Percentiles rank a stretch among this genome's conserved stretches.
phyloP scores from a whole-genome alignment of 108 stramenopile genomes.

The Skeletonema tropicum region DNA sequence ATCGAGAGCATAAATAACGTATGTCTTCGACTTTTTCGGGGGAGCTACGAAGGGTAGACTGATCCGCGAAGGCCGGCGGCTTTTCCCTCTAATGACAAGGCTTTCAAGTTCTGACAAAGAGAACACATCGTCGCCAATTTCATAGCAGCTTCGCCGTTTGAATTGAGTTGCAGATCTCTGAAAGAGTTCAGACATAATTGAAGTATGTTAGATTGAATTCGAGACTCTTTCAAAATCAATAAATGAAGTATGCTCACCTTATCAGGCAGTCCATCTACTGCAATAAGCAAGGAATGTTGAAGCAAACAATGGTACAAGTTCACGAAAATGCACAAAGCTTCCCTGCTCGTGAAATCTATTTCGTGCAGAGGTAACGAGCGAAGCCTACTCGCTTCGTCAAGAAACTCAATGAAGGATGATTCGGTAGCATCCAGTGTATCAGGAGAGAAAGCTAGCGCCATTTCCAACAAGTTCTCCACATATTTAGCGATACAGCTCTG shows the following conservation, averaged over 20 bases:
- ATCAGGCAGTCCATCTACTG: slow-evolving; percentile 78
- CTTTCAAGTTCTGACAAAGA: slow-evolving; percentile 93
- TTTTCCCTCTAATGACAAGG: slow-evolving; percentile 85
- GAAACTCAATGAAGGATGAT: slow-evolving; percentile 77
- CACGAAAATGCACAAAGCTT: slow-evolving; percentile 85
- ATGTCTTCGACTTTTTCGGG: slow-evolving; percentile 75
- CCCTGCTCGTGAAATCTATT: slow-evolving; percentile 67
- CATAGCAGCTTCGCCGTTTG: slow-evolving; percentile 89
- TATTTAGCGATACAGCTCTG: slow-evolving; percentile 34
- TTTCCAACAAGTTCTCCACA: slow-evolving; percentile 61
- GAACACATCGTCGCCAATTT: slow-evolving; percentile 93
- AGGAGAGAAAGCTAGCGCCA: slow-evolving; percentile 72
- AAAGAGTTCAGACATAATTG: background rate
- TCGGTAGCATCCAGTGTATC: slow-evolving; percentile 67
- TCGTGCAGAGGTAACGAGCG: slow-evolving; percentile 64
- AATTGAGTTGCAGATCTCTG: slow-evolving; percentile 67
- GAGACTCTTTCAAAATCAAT: background rate
- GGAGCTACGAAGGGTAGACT: slow-evolving; percentile 75
- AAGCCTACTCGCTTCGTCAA: slow-evolving; percentile 84
- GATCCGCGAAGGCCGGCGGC: slow-evolving; percentile 61
- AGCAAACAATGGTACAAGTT: slow-evolving; percentile 94
- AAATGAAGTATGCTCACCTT: slow-evolving; percentile 39
- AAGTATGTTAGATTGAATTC: background rate
- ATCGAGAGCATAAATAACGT: slow-evolving; percentile 71
- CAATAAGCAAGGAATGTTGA: slow-evolving; percentile 90